phyloP scores from a whole-genome alignment of 768 basidiomycete species.

The Agaricus subrufescens region DNA sequence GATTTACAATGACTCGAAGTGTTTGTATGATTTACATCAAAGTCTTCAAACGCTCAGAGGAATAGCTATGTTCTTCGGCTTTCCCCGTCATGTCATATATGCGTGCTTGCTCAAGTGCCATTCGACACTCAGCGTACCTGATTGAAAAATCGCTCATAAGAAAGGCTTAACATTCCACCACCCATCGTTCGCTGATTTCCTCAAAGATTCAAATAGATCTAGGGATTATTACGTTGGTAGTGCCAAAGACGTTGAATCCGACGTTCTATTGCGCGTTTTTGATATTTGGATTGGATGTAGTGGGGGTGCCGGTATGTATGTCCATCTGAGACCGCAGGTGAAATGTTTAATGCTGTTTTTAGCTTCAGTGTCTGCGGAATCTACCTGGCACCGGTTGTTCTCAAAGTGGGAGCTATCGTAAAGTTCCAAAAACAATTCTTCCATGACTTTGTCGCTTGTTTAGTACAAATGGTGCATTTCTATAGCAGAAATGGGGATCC shows the following conservation, averaged over 20 bases:
- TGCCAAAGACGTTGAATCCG: background rate
- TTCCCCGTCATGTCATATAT: background rate
- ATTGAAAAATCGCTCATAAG: too few species aligned
- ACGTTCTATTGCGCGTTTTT: background rate
- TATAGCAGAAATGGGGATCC: too few species aligned
- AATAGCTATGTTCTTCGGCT: background rate
- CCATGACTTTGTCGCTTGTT: too few species aligned
- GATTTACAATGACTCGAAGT: background rate
- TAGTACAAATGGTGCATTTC: too few species aligned
- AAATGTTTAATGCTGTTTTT: too few species aligned
- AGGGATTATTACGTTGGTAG: constrained; percentile 9
- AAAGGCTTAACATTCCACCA: background rate
- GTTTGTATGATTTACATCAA: too few species aligned
- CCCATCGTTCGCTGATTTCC: constrained; percentile 33
- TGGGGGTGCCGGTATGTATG: too few species aligned
- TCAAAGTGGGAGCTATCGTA: too few species aligned
- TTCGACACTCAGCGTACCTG: background rate
- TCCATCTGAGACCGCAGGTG: too few species aligned
- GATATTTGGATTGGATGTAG: background rate
- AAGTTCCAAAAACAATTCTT: too few species aligned
- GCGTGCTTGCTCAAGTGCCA: background rate
- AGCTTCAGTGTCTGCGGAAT: too few species aligned
- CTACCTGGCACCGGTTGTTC: too few species aligned
- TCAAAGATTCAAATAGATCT: background rate
- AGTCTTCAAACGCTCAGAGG: background rate